Base-by-base conservation (phyloP, 208 protist species). In the Trypanosoma congolense region DNA sequence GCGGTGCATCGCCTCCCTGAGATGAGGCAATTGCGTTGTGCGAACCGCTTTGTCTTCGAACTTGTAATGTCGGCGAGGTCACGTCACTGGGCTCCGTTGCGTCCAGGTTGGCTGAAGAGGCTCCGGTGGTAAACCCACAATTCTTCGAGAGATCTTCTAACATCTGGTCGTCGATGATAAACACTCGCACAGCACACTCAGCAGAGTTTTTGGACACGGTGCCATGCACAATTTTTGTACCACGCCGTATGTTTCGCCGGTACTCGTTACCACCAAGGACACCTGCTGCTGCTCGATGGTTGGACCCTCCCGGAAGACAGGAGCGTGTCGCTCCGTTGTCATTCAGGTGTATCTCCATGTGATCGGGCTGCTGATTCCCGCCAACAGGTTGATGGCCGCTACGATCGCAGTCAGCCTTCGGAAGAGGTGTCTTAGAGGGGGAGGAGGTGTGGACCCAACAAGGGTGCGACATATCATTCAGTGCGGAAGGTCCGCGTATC, bases 141-240 rank as follows among this genome's bases (percentile, higher is more conserved):
- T 60, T 22, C 26, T 24, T 30, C 5, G 19, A 22, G 18, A 66
- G 6, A 45, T 54, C 45, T 12, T 56, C 16, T 14, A 66, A 25
- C 61, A 66, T 45, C 0, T 10, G 35, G n/a, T 29, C 16, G 31
- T 66, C 52, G 4, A 66, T 36, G 6, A 66, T 28, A 54, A 66
- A 22, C 10, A 60, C 61, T 8, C 61, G 61, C 22, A 66, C 61
- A 3, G 52, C 61, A 31, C 51, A 66, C 4, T 26, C 24, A 5
- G 43, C 19, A 2, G 45, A 54, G 21, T 12, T 31, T 16, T 52
- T 26, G 2, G 16, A 30, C 9, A 33, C 38, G 4, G 28, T 0
- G 2, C 61, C 61, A 49, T 28, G 50, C 12, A 66, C 52, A 45
- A 66, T 58, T 54, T 59, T 60, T 33, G 52, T 60, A 10, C 61